Evolutionary conservation across 441 rosid genomes (phyloP), one percentile per base, ranked within the genome.

Genomic region (Mallotus repandus): DNA sequence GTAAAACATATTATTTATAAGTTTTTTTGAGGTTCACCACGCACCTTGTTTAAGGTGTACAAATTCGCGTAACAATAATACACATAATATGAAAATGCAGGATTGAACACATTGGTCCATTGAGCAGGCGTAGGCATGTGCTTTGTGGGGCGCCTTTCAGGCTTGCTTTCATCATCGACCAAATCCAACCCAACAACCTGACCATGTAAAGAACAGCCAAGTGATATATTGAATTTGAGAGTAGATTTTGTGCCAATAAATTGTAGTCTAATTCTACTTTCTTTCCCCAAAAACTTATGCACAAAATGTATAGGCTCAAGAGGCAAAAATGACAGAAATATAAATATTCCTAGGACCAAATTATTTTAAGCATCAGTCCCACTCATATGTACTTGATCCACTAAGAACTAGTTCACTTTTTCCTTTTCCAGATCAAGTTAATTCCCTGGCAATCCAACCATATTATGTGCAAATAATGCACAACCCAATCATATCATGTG

Each of bases 101-200:
- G 99, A 78, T 96, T 96, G 84, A 89, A 96, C 14, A 86, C 97
- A 68, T 96, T 96, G 71, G 97, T 96, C 99, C 99, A 96, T 63
- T 96, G 93, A 75, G 82, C 88, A 22, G 99, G 99, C 55, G 98
- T 96, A 62, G 98, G 98, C 99, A 96, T 96, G 86, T 96, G 99
- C 79, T 96, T 96, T 10, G 98, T 96, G 60, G 98, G 99, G 56
- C 99, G 98, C 71, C 99, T 92, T 88, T 96, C 98, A 57, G 99
- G 99, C 82, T 96, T 96, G 87, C 94, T 96, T 85, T 96, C 99
- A 80, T 96, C 98, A 83, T 96, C 99, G 12, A 96, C 99, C 84
- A 96, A 79, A 86, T 96, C 99, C 81, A 96, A 80, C 12, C 99
- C 99, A 83, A 96, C 99, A 75, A 96, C 99, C 99, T 96, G 81